Conservation (phyloP, 768 basidiomycete genomes). For the Obba rivulosa region DNA sequence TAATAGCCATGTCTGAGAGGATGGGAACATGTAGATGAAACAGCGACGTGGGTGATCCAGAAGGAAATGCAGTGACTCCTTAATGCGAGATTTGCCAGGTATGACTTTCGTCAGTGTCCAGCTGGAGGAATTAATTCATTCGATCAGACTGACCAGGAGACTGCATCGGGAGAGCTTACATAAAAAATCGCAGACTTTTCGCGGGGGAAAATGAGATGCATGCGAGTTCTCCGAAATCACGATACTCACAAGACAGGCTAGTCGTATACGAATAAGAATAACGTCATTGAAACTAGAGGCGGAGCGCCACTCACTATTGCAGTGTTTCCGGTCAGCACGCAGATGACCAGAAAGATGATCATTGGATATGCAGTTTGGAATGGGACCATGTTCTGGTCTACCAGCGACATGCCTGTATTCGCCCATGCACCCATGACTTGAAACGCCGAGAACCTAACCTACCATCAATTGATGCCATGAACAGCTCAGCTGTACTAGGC, state of each 20-base stretch:
- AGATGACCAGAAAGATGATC: constrained; percentile 35
- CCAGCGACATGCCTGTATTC: constrained; percentile 45
- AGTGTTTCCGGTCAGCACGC: constrained; percentile 52
- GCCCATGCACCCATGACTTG: constrained; percentile 46
- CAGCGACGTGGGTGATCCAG: constrained; percentile 92
- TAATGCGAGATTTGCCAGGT: constrained; percentile 47
- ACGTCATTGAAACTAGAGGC: background rate
- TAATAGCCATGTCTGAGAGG: constrained; percentile 91
- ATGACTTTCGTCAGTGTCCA: constrained; percentile 68
- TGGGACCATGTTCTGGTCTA: constrained; percentile 47
- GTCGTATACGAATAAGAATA: constrained; percentile 2
- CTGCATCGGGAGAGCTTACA: constrained; percentile 49
- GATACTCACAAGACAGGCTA: constrained; percentile 80
- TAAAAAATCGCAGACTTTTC: constrained; percentile 67
- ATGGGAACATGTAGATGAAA: constrained; percentile 85
- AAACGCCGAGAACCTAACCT: constrained; percentile 39
- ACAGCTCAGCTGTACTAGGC: background rate
- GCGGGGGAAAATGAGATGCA: no score
- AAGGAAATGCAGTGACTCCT: constrained; percentile 83
- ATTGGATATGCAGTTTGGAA: constrained; percentile 44
- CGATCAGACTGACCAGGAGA: background rate
- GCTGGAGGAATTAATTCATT: constrained; percentile 33
- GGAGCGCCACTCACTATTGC: constrained; percentile 37
- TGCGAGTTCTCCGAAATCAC: background rate
- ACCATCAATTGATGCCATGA: background rate